These are phyloP conservation scores for Mycosphaerella arachidis DNA, from an alignment of 2,329 filamentous ascomycete species.

Conservation along the genomic window DNA sequence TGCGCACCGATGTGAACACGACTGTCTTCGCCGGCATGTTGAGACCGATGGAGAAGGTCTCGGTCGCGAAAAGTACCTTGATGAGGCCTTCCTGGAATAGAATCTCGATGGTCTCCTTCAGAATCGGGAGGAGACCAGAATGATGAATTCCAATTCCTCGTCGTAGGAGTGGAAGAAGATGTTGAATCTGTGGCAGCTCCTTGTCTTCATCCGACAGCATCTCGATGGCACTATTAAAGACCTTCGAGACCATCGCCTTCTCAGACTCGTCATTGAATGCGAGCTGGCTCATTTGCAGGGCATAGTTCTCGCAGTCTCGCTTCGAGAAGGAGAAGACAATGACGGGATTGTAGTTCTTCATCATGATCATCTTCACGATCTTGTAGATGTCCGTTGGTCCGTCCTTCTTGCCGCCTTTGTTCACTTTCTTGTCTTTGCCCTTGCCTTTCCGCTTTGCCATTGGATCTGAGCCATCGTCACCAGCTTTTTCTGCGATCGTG, in stretches of 20 bases:
- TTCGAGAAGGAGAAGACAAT: constrained; percentile 99
- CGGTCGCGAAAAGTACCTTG: constrained; percentile 95
- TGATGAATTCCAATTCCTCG: constrained; percentile 97
- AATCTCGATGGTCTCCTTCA: constrained; percentile 99
- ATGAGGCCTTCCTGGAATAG: constrained; percentile 96
- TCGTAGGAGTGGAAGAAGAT: constrained; percentile 81
- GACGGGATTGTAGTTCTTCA: constrained; percentile 93
- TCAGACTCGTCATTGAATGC: constrained; percentile 96
- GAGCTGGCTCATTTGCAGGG: constrained; percentile 77
- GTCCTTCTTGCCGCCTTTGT: constrained; percentile 74
- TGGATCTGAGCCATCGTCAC: constrained; percentile 73
- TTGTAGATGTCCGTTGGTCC: constrained; percentile 84
- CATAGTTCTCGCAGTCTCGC: constrained; percentile 87
- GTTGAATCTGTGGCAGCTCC: constrained; percentile 79
- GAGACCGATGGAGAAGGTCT: constrained; percentile 96
- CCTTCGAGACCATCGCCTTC: constrained; percentile 87
- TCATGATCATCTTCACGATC: constrained; percentile 98
- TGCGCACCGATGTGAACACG: constrained; percentile 94
- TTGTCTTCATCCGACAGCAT: constrained; percentile 90
- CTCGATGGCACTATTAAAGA: constrained; percentile 89
- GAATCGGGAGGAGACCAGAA: constrained; percentile 85
- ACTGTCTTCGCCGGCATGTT: constrained; percentile 99
- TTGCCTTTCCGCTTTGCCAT: constrained; percentile 77
- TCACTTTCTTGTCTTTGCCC: constrained; percentile 86
- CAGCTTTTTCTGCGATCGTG: constrained; percentile 80